A percentile compares a stretch with the other conserved stretches of the same genome.
Conservation (phyloP, 139 green algal species). For the Chlorella sorokiniana region DNA sequence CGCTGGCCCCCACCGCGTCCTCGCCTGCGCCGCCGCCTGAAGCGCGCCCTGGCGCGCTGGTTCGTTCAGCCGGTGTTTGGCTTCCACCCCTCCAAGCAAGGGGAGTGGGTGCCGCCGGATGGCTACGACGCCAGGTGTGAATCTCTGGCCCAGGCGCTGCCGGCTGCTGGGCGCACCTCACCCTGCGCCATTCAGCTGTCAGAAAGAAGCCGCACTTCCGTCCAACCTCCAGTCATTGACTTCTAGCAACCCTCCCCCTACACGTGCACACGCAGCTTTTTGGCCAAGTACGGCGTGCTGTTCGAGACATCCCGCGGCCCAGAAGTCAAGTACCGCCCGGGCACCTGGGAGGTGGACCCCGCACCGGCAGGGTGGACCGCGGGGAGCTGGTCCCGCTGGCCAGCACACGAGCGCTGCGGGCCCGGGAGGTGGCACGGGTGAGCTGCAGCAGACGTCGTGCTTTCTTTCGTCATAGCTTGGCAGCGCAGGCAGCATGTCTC, state of each 20-base stretch:
- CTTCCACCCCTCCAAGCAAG: neutral
- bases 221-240: no score
- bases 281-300: slow-evolving; percentile 12
- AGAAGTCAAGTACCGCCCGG: slow-evolving; percentile 4
- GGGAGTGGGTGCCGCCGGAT: slow-evolving; percentile 1
- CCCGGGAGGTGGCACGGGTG: neutral
- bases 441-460: no score
- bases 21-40: no score
- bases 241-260: no score
- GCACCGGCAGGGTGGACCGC: slow-evolving; percentile 1
- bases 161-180: no score
- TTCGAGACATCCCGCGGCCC: slow-evolving; percentile 23
- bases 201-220: no score
- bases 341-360: slow-evolving; percentile 12
- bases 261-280: neutral
- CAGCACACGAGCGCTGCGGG: neutral
- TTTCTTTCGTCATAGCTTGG: no score
- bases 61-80: neutral
- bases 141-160: no score
- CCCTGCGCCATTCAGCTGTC: no score
- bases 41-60: no score
- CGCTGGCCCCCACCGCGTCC: no score
- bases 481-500: no score
- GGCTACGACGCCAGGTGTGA: slow-evolving; percentile 7
- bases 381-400: neutral